Base-by-base conservation (phyloP, 352 stramenopile genomes). In the Phytophthora fragariaefolia region DNA sequence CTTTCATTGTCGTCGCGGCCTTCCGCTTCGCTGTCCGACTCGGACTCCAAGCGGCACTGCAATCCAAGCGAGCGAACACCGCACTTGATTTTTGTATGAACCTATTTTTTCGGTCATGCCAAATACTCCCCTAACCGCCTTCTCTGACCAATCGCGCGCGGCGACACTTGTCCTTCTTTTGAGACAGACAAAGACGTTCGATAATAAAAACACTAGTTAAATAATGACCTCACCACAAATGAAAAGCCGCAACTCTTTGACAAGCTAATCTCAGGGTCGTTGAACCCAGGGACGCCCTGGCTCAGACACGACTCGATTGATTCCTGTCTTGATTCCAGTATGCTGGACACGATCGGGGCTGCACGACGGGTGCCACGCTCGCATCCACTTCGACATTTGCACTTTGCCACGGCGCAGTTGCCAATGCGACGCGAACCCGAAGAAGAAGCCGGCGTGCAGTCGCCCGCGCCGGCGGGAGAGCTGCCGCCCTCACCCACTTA, bases 401-500 rank as follows among this genome's bases (percentile, higher is more conserved):
- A 32, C n/a, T 20, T 55, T 66, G 28, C 46, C 47, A 55, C n/a
- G 20, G 38, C 28, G 57, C 58, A 61, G 48, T 61, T 56, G 55
- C 38, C 13, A 52, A 67, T 67, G 57, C 57, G 49, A 20, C 43
- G 58, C 6, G 32, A 58, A 26, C 36, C 17, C 1, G 56, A 63
- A 6, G 34, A 68, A 22, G 45, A 54, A 2, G 28, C 27, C 18
- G 52, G 52, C 38, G 38, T 58, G 32, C 58, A 74, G 26, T 72
- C 55, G 38, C 50, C 64, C 7, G 50, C 38, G 32, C 49, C 65
- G 20, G 74, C 70, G 30, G 69, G 54, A 50, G 66, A 77, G 52
- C 72, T 77, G 66, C 57, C 75, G 30, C 56, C 50, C 55, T 72
- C 70, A 7, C 66, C 66, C 49, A 73, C 65, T 60, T 73, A 63